Conservation (phyloP, 1,284 basidiomycete genomes). For the Xanthoconium separans region DNA sequence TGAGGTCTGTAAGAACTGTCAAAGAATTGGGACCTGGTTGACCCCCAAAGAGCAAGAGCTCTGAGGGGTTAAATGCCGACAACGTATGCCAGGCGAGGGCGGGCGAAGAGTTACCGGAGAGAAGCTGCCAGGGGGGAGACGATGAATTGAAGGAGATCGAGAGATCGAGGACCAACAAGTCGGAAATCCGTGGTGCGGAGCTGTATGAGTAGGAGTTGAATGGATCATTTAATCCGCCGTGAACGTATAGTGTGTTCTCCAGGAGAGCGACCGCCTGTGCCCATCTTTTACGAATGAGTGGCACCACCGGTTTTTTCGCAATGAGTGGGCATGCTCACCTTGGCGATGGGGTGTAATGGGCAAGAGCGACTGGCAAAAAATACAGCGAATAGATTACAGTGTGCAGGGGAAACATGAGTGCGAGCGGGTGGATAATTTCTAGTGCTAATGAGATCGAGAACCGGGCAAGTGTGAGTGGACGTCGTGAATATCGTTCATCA, state of each 20-base stretch:
- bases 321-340: slow-evolving; percentile 15
- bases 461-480: slow-evolving; percentile 11
- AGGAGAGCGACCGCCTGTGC: slow-evolving; percentile 69
- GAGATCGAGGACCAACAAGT: slow-evolving; percentile 69
- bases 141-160: slow-evolving; percentile 54
- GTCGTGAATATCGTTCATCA: slow-evolving; percentile 20
- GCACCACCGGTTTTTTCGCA: neutral
- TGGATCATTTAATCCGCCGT: slow-evolving; percentile 77
- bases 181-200: slow-evolving; percentile 69
- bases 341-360: slow-evolving; percentile 26
- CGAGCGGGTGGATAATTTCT: neutral
- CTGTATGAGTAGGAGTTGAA: slow-evolving; percentile 69
- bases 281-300: slow-evolving; percentile 58
- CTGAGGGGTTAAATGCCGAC: slow-evolving; percentile 56
- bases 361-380: slow-evolving; percentile 15
- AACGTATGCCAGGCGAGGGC: slow-evolving; percentile 80
- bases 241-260: slow-evolving; percentile 63
- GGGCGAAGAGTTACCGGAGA: slow-evolving; percentile 52
- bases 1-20: slow-evolving; percentile 47
- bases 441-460: neutral
- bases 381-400: slow-evolving; percentile 11
- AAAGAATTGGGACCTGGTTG: slow-evolving; percentile 60
- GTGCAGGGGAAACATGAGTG: slow-evolving; percentile 6
- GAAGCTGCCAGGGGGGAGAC: slow-evolving; percentile 65
- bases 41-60: slow-evolving; percentile 72